Conservation (phyloP, 2,329 filamentous ascomycete species). For the Parascedosporium putredinis region DNA sequence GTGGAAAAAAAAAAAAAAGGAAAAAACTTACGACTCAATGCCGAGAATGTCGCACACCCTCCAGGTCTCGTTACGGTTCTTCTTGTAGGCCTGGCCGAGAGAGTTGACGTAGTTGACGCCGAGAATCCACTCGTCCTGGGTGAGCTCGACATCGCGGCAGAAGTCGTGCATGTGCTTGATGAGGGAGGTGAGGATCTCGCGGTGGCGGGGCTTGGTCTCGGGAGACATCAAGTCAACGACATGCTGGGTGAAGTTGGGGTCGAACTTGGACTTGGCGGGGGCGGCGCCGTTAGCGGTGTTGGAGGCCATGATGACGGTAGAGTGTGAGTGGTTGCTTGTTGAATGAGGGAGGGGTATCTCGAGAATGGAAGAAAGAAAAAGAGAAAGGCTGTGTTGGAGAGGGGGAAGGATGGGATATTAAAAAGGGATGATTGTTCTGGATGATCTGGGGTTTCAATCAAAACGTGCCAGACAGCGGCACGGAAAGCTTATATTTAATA, state of each 20-base stretch:
- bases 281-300: constrained; percentile 19
- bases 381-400: background rate
- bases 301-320: background rate
- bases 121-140: constrained; percentile 64
- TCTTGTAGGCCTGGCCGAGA: constrained; percentile 57
- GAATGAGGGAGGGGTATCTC: background rate
- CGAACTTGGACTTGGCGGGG: constrained; percentile 38
- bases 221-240: constrained; percentile 66
- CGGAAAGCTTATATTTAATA: background rate
- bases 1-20: background rate
- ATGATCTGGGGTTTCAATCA: background rate
- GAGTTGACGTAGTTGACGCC: constrained; percentile 68
- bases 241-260: constrained; percentile 66
- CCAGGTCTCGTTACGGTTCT: constrained; percentile 64
- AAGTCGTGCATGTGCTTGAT: constrained; percentile 71
- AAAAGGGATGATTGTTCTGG: background rate
- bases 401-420: background rate
- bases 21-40: constrained; percentile 48
- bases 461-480: background rate
- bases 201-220: constrained; percentile 53
- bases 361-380: background rate
- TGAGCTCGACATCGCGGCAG: constrained; percentile 66
- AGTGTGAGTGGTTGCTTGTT: too few relatives aligned
- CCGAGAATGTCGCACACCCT: constrained; percentile 64
- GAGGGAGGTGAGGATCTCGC: constrained; percentile 51